Evolutionary conservation across 1,139 yeast genomes (phyloP).

Genomic region (Candida sanyaensis): DNA sequence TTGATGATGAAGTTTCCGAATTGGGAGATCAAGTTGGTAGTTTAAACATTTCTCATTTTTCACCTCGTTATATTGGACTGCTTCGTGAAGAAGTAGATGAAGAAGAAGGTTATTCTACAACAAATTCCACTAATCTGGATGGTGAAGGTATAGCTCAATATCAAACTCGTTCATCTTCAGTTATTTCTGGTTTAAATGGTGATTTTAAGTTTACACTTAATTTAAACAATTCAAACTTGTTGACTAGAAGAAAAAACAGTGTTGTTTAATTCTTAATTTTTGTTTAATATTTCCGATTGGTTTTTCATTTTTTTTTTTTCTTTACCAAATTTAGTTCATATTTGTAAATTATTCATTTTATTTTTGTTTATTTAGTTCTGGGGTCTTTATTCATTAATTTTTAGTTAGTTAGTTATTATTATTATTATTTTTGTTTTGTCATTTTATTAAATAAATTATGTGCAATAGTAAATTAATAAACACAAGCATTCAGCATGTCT

Average conservation of each 20-base stretch:
- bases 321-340: background rate
- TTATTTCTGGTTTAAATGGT: constrained; percentile 41
- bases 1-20: constrained; percentile 20
- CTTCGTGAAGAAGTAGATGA: constrained; percentile 12
- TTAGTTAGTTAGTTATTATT: background rate
- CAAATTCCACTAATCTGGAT: constrained; percentile 13
- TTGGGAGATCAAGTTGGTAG: constrained; percentile 19
- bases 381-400: background rate
- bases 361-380: background rate
- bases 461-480: background rate
- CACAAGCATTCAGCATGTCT: constrained; percentile 1
- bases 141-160: constrained; percentile 20
- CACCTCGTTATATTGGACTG: background rate
- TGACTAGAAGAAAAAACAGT: constrained; percentile 35
- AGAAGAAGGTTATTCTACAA: constrained; percentile 19
- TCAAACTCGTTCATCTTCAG: constrained; percentile 47
- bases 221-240: constrained; percentile 43
- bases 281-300: background rate
- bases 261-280: constrained; percentile 16
- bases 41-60: constrained; percentile 9
- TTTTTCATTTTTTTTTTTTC: background rate
- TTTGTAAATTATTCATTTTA: background rate
- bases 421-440: background rate
- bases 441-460: constrained; percentile 1
- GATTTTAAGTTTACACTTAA: constrained; percentile 47